Conservation (phyloP, 129 eudicot genomes). For the Heracleum sosnowskyi region DNA sequence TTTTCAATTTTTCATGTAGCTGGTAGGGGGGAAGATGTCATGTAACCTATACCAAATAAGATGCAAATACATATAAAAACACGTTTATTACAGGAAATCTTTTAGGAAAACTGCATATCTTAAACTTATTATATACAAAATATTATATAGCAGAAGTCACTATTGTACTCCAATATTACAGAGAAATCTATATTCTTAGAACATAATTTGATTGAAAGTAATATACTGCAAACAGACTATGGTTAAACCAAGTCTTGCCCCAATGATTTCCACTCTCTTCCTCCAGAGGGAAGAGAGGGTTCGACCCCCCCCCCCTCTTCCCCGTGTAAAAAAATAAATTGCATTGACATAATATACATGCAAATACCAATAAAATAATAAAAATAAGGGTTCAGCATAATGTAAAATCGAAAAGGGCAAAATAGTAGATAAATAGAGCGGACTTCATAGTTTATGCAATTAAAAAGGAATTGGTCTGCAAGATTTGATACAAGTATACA, state of each 20-base stretch:
- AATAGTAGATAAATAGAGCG: not conserved
- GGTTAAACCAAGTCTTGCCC: not conserved
- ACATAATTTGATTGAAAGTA: not conserved
- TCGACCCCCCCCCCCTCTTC: not conserved
- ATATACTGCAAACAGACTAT: not conserved
- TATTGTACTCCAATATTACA: not conserved
- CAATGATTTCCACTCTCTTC: not conserved
- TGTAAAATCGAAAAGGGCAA: not conserved
- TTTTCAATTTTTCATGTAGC: not conserved
- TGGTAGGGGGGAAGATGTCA: too few species aligned
- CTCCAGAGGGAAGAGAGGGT: not conserved
- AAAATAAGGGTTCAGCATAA: not conserved
- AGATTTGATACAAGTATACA: conserved; percentile 12
- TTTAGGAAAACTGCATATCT: not conserved
- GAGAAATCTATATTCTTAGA: not conserved
- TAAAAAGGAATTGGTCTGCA: not conserved
- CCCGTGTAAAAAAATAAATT: not conserved
- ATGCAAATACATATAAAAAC: too few species aligned
- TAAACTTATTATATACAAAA: not conserved
- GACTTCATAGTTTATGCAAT: not conserved
- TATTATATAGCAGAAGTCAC: not conserved
- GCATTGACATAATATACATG: not conserved
- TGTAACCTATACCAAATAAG: too few species aligned
- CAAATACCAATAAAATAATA: not conserved
- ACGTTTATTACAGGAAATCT: not conserved